Base-by-base conservation (phyloP, 1,284 basidiomycete genomes). In the Malassezia restricta region DNA sequence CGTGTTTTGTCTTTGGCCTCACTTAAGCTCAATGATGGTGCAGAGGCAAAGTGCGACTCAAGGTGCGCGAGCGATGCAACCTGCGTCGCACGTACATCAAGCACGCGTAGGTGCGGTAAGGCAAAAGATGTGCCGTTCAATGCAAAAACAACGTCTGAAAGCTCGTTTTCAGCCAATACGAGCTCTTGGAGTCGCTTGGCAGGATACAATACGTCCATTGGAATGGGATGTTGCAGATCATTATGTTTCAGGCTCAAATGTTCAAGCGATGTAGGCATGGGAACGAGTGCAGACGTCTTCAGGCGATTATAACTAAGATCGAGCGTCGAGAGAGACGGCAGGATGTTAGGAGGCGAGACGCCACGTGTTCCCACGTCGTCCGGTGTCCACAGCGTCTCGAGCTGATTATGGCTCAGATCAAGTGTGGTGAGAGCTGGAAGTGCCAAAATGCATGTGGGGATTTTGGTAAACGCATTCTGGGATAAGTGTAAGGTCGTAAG, bases 81-180 rank as follows among this genome's bases (percentile, higher is more conserved):
- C 33, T 67, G 61, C 48, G 64, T 64, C n/a, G 62, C 56, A 7
- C 59, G 58, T 38, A 71, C 45, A 46, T 67, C 65, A 20, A 71
- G 58, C 27, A 41, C 53, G 3, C 29, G 7, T 5, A 71, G 47
- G 5, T 48, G 31, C 6, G 56, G 48, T 8, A 61, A 17, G 2
- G 33, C 40, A 5, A 42, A 38, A 1, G 29, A 1, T 3, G 38
- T 8, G 4, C 30, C 29, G 6, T 51, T 48, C 8, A 35, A 17
- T 24, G 47, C 32, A 41, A 71, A 63, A 12, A 69, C 61, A 12
- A 64, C 57, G 38, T 68, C 66, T 3, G 40, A 54, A 8, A 71
- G 57, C 39, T 61, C 63, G 40, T 66, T 66, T n/a, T 62, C 65
- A 27, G 51, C 54, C 29, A 71, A 45, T 8, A 53, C 56, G 7